A percentile compares a stretch with the other conserved stretches of the same genome.
phyloP scores from a whole-genome alignment of 2,329 filamentous ascomycete genomes.

The Colletotrichum magnum region DNA sequence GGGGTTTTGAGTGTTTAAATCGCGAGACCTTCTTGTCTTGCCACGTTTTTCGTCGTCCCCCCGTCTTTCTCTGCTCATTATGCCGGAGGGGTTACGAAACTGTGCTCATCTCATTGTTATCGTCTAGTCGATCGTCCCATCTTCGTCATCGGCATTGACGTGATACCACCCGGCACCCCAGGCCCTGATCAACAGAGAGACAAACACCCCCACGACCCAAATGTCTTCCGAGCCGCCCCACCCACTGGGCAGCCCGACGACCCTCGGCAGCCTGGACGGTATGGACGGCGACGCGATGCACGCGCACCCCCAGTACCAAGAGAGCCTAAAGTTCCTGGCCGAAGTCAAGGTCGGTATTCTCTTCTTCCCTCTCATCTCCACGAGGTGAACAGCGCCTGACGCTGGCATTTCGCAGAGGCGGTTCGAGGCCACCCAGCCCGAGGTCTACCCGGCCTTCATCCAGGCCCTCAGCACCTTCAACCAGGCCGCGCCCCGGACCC shows the following conservation, averaged over 20 bases:
- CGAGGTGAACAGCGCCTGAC: not conserved
- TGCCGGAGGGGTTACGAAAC: not conserved
- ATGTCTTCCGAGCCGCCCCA: conserved; percentile 17
- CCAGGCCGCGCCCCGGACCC: not conserved
- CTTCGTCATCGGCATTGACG: not conserved
- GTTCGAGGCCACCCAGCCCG: conserved; percentile 28
- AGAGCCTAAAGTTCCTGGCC: conserved; percentile 26
- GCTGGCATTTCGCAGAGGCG: conserved; percentile 3
- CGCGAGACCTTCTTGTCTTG: not conserved
- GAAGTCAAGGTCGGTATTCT: conserved; percentile 29
- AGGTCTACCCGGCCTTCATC: conserved; percentile 30
- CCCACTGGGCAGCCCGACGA: not conserved
- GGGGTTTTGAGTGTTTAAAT: conserved; percentile 20
- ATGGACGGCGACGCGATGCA: not conserved
- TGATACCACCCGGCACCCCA: not conserved
- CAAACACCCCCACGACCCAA: not conserved
- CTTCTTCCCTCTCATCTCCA: not conserved
- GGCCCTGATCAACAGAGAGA: not conserved
- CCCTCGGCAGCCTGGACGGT: not conserved
- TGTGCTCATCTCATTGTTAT: not conserved
- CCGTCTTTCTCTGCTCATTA: not conserved
- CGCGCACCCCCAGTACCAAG: conserved; percentile 10
- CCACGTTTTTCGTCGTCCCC: not conserved
- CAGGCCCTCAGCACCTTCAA: conserved; percentile 30
- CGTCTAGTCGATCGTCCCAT: not conserved